These are phyloP conservation scores for Diutina mesorugosa DNA, from an alignment of 1,139 yeast species.

Conservation along the genomic window DNA sequence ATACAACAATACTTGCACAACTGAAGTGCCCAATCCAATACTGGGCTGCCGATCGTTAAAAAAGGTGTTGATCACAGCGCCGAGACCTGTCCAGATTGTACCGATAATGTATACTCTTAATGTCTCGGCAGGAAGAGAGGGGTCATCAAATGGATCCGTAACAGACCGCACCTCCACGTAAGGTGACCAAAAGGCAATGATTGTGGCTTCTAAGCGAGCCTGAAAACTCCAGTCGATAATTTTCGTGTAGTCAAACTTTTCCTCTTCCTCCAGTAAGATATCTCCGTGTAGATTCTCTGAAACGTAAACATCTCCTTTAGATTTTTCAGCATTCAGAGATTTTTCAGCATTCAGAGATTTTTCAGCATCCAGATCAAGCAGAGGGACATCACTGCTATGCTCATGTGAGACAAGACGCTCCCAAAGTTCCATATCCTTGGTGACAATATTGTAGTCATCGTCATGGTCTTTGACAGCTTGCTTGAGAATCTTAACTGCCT, in stretches of 20 bases:
- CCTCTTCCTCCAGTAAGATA: neutral
- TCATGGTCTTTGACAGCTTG: neutral
- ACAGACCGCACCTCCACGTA: conserved; percentile 8
- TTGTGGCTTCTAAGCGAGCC: conserved; percentile 7
- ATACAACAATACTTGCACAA: conserved; percentile 44
- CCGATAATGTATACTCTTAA: conserved; percentile 6
- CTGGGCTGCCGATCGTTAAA: conserved; percentile 6
- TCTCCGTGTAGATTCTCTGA: conserved; percentile 18
- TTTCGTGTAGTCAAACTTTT: conserved; percentile 9
- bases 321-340: neutral
- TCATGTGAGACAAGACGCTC: neutral
- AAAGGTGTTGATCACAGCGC: conserved; percentile 7
- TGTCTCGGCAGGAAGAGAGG: conserved; percentile 5
- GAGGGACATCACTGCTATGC: neutral
- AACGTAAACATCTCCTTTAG: conserved; percentile 8
- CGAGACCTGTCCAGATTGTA: conserved; percentile 6
- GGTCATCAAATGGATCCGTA: conserved; percentile 8
- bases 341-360: no score
- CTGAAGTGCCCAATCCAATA: conserved; percentile 7
- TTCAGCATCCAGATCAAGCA: neutral
- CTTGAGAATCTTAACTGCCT: neutral
- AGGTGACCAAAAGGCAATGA: conserved; percentile 7
- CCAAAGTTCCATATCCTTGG: neutral
- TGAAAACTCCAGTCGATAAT: conserved; percentile 7
- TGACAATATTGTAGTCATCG: neutral